Base-by-base conservation (phyloP, 192 early-diverging fungal species). In the Linnemannia schmuckeri region DNA sequence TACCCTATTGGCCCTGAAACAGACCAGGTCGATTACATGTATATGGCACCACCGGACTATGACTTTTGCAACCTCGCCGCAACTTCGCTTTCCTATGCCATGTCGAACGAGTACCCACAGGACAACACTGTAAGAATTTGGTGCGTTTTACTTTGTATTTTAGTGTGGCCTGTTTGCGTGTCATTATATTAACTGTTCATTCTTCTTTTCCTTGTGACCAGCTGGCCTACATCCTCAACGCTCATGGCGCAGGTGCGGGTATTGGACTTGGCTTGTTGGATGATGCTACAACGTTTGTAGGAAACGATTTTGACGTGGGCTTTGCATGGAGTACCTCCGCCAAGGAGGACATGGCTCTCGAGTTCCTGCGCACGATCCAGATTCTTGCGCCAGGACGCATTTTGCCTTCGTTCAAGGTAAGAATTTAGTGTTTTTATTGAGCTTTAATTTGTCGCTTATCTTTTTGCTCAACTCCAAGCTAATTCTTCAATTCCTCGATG, bases 21-120 rank as follows among this genome's bases (percentile, higher is more conserved):
- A 10, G 76, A 87, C 22, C 72, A 75, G 15, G 85, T 87, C 7
- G 79, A 87, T 9, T 87, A 78, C 33, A 81, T 87, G 85, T 87
- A 87, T 22, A 87, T 87, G 85, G 85, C 85, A 1, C 85, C 85
- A 24, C 79, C 80, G 27, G 85, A 81, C 42, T 78, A 81, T 15
- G 85, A 87, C 46, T 81, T 87, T 74, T 87, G 71, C 72, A 87
- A 87, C 52, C 57, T 87, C 47, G 85, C 85, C 20, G 85, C 85
- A 8, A 81, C 79, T 1, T 87, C 85, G 6, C 70, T 87, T n/a
- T 78, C 76, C 5, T 87, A 87, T 49, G 69, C 79, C 42, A 87
- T 87, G 85, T 44, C 75, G 1, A 81, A 74, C 22, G 85, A 87
- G 30, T 87, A 87, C 27, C 85, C 85, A 40, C 85, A 87, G 54